A percentile compares a stretch with the other conserved stretches of the same genome.
phyloP scores from a whole-genome alignment of 225 moss, liverwort and hornwort genomes.

The Anthoceros angustus region DNA sequence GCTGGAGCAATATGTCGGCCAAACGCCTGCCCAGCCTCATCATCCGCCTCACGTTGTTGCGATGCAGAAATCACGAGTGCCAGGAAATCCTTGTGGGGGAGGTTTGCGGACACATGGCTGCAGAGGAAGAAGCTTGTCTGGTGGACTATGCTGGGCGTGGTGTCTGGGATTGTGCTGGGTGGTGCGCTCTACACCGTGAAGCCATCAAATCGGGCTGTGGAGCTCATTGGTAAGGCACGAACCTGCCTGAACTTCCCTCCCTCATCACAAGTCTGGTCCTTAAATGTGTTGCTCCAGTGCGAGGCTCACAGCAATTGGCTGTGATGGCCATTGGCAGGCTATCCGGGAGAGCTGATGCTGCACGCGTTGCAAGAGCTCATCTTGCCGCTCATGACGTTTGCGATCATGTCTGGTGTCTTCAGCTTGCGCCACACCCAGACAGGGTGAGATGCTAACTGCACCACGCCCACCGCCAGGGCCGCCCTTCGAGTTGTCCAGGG shows the following conservation, averaged over 20 bases:
- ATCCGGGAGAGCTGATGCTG: constrained; percentile 81
- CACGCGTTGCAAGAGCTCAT: constrained; percentile 75
- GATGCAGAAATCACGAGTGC: neutral
- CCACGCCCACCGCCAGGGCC: too few species aligned
- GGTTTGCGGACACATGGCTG: constrained; percentile 42
- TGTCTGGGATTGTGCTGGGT: constrained; percentile 38
- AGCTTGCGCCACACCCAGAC: constrained; percentile 53
- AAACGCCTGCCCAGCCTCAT: too few species aligned
- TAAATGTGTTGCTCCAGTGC: too few species aligned
- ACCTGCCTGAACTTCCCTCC: neutral
- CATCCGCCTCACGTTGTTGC: too few species aligned
- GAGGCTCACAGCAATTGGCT: neutral
- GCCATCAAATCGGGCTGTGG: constrained; percentile 19
- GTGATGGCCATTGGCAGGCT: constrained; percentile 24
- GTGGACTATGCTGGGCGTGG: constrained; percentile 73
- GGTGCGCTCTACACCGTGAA: constrained; percentile 37
- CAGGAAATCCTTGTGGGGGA: constrained; percentile 6
- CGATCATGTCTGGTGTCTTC: constrained; percentile 78
- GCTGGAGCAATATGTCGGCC: too few species aligned
- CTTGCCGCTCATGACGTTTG: constrained; percentile 71
- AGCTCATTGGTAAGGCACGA: constrained; percentile 39
- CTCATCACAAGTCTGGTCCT: too few species aligned
- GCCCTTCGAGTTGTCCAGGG: too few species aligned
- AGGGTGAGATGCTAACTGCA: constrained; percentile 18
- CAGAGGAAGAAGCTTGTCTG: constrained; percentile 62